These are phyloP conservation scores for Xylaria sp. DNA, from an alignment of 2,329 filamentous ascomycete species.

Conservation along the genomic window DNA sequence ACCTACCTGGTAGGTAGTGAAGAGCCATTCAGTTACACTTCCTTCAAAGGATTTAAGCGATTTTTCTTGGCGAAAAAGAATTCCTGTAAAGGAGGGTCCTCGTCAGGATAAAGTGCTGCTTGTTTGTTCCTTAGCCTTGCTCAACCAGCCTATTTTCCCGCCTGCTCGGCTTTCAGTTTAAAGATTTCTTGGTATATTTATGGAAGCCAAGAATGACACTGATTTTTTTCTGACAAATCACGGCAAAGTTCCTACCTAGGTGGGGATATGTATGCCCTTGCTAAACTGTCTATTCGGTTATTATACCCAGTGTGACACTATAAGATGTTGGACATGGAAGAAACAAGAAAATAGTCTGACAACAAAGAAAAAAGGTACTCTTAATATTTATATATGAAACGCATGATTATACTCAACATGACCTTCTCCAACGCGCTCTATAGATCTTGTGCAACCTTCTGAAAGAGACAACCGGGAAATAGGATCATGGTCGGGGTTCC, in stretches of 20 bases:
- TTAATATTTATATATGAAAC: background rate
- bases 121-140: background rate
- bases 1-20: no score
- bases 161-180: no score
- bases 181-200: background rate
- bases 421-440: background rate
- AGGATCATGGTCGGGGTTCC: conserved; percentile 18
- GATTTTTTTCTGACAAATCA: background rate
- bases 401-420: background rate
- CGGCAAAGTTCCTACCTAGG: background rate
- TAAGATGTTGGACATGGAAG: no score
- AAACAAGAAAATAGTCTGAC: background rate
- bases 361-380: background rate
- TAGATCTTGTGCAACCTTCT: conserved; percentile 2
- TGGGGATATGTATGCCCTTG: background rate
- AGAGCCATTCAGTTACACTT: background rate
- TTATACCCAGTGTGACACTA: no score
- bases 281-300: no score
- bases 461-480: background rate
- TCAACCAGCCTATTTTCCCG: background rate
- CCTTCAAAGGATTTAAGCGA: background rate
- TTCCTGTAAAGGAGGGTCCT: background rate
- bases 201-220: background rate
- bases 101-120: background rate
- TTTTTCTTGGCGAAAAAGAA: background rate